Base-by-base conservation (phyloP, 164 flowering plant genomes). In the Houttuynia cordata region DNA sequence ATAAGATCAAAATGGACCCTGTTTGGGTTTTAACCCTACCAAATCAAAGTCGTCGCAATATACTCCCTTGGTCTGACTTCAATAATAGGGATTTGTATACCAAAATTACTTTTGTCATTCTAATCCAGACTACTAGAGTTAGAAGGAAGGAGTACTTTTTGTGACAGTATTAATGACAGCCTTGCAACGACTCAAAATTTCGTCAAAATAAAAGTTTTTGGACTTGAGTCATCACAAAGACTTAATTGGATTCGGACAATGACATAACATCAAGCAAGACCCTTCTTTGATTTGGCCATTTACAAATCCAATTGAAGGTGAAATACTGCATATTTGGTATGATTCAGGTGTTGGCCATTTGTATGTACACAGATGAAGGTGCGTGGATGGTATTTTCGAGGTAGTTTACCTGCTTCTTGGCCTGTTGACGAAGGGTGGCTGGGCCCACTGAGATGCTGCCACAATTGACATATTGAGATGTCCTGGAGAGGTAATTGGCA, bases 381-480 rank as follows among this genome's bases (percentile, higher is more conserved):
- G 17, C 49, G 24, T 6, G 37, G 14, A 40, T 14, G 34, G 57
- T 19, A 8, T 0, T 1, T 52, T n/a, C 18, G 23, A 59, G 58
- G 9, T 3, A 4, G n/a, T 40, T 24, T 51, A 74, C 77, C 70
- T 74, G 79, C 45, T 57, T 69, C 70, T 80, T 84, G 42, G 97
- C 96, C 20, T 76, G 82, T 41, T 52, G 70, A 3, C 83, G 86
- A 24, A 90, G 93, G 15, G 72, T 62, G 37, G 69, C 24, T 10
- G 99, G 85, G 3, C 80, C 68, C 1, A 83, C 75, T 10, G 39
- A 58, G 15, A 80, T 18, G 56, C 57, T 73, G 8, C 97, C 99
- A 25, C 99, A 90, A 54, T 79, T 76, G 45, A 85, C 76, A 34
- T 85, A 58, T 64, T 79, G 87, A 0, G 83, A 77, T 19, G 94